Conservation (phyloP, 768 basidiomycete genomes). For the Suillus subluteus region DNA sequence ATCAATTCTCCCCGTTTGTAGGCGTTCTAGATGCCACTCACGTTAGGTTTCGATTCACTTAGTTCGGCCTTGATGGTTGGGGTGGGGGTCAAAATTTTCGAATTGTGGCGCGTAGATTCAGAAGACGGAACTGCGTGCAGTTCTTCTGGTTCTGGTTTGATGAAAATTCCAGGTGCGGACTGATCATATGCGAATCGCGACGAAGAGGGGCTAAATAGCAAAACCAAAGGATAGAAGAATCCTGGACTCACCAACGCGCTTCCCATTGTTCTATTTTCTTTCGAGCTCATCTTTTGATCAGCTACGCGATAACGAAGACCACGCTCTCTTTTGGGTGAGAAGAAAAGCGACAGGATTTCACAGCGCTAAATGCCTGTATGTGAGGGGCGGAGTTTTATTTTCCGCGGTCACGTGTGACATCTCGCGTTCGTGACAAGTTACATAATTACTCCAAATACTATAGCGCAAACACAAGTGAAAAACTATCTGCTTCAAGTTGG, state of each 20-base stretch:
- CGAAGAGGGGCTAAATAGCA: conserved; percentile 6
- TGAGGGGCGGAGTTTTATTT: conserved; percentile 4
- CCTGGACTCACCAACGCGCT: not conserved
- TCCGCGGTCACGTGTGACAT: conserved; percentile 1
- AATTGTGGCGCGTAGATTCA: not conserved
- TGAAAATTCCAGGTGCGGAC: not conserved
- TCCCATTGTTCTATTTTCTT: not conserved
- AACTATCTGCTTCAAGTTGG: not conserved
- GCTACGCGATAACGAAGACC: not conserved
- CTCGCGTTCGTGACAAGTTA: conserved; percentile 7
- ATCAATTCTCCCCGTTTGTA: not conserved
- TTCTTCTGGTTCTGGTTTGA: conserved; percentile 6
- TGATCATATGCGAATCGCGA: not conserved
- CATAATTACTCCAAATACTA: not conserved
- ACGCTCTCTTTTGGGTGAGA: conserved; percentile 9
- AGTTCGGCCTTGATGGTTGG: not conserved
- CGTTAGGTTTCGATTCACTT: not conserved
- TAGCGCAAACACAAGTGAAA: not conserved
- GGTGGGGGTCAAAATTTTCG: not conserved
- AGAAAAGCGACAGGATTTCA: not conserved
- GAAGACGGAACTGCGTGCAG: not conserved
- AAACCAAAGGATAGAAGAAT: not conserved
- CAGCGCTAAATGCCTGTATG: not conserved
- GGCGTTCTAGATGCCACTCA: not conserved
- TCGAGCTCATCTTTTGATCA: conserved; percentile 2